Evolutionary conservation across 192 early-diverging fungal species (phyloP).

Genomic region (Spinellus fusiger): DNA sequence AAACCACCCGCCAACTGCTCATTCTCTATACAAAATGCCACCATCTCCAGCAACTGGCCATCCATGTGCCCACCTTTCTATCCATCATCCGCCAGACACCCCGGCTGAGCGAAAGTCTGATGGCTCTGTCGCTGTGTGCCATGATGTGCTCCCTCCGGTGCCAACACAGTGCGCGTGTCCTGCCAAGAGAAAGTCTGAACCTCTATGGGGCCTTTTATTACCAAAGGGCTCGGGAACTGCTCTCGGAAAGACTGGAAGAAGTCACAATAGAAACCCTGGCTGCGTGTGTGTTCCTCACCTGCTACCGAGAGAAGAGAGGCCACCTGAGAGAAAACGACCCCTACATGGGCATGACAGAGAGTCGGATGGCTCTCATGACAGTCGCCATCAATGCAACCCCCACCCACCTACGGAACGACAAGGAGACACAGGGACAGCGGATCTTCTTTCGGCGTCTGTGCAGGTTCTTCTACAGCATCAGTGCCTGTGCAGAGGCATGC

Average conservation of each 20-base stretch:
- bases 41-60: constrained; percentile 8
- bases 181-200: not conserved
- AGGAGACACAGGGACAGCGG: not conserved
- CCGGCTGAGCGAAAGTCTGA: not conserved
- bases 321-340: not conserved
- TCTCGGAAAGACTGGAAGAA: constrained; percentile 6
- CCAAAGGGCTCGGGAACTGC: not conserved
- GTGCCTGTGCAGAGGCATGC: not conserved
- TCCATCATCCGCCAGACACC: not conserved
- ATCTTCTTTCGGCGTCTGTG: constrained; percentile 1
- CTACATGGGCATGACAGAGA: not conserved
- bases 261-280: constrained; percentile 5
- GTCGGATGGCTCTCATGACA: too few species aligned
- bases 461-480: not conserved
- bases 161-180: not conserved
- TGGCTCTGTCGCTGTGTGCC: constrained; percentile 6
- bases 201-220: constrained; percentile 10
- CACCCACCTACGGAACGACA: not conserved
- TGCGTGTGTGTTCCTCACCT: not conserved
- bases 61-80: constrained; percentile 9
- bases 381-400: too few species aligned
- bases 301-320: not conserved
- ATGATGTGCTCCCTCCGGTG: constrained; percentile 8
- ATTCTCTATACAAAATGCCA: constrained; percentile 1
- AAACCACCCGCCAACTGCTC: constrained; percentile 1